Evolutionary conservation across 116 monocot species (phyloP), one percentile per base, ranked within the genome.

Genomic region (Phalaenopsis hybrid): DNA sequence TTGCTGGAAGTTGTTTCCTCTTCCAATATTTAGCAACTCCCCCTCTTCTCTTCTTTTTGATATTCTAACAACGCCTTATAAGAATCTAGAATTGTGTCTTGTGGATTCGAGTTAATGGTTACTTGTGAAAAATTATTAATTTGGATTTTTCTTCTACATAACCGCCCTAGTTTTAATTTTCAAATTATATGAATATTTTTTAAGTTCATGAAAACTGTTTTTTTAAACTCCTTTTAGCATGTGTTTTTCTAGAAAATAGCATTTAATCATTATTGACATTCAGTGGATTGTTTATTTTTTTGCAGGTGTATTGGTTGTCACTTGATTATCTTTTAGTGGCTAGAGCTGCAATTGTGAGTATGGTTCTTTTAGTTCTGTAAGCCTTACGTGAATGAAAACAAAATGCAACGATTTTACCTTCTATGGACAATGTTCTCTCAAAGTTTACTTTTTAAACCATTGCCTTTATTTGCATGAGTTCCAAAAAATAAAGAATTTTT

Each of bases 281-380:
- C 12, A 37, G 16, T 9, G 13, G 10, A 72, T 72, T 13, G 52
- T 81, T 84, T 78, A 28, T 88, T 73, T 74, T 44, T 48, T 81
- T 72, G 10, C 80, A 96, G 96, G 96, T 96, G 48, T 96, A 96
- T 78, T 96, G 96, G 96, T 87, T 96, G 61, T 87, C 92, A 7
- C 80, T 96, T 43, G 92, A 96, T 77, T 96, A 96, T 84, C 89
- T 96, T 85, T 89, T 90, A 78, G 92, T 92, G 79, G 89, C 96
- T 63, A 91, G 85, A 84, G 94, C 94, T 52, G 94, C 96, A 86
- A 83, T 90, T 91, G 94, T 92, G 85, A 94, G 94, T 90, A 48
- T 80, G 6, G 4, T 63, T 7, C 78, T 79, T 70, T 45, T 77
- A 8, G 25, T 33, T 77, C 10, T 75, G 46, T 46, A 21, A 8